Evolutionary conservation across 2,329 filamentous ascomycete genomes (phyloP).

Genomic region (Orbilia javanica): DNA sequence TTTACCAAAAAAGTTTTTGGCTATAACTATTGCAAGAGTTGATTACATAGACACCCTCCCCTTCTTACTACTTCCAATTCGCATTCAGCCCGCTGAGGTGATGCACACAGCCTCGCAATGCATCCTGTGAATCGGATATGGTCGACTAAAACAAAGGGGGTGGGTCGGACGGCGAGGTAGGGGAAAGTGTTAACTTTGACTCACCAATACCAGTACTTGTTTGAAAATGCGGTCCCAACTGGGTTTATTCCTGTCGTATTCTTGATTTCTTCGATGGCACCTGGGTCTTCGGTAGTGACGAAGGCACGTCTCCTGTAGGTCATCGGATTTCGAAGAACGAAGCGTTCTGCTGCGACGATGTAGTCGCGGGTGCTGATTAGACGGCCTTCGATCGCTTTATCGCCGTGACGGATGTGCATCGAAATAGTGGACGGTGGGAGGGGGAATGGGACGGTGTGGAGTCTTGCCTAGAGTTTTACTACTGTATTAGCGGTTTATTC

Average conservation of each 20-base stretch:
- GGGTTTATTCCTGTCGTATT: slow-evolving; percentile 34
- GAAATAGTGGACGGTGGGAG: slow-evolving; percentile 46
- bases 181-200: background rate
- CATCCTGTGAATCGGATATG: background rate
- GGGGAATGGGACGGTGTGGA: slow-evolving; percentile 31
- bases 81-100: background rate
- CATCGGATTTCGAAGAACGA: slow-evolving; percentile 45
- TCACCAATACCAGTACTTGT: slow-evolving; percentile 45
- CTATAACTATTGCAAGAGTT: background rate
- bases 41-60: background rate
- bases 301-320: slow-evolving; percentile 43
- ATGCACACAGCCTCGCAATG: background rate
- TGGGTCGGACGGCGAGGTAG: too few relatives aligned
- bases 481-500: background rate
- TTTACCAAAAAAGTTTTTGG: background rate
- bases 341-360: slow-evolving; percentile 52
- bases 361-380: slow-evolving; percentile 54
- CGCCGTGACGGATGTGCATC: slow-evolving; percentile 53
- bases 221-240: slow-evolving; percentile 14
- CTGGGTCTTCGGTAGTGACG: slow-evolving; percentile 47
- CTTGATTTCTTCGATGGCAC: slow-evolving; percentile 31
- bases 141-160: background rate
- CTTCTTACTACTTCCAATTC: too few relatives aligned
- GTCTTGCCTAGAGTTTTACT: slow-evolving; percentile 2
- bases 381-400: slow-evolving; percentile 52